Conservation (phyloP, 345 rosid genomes). For the Brassica nigra region DNA sequence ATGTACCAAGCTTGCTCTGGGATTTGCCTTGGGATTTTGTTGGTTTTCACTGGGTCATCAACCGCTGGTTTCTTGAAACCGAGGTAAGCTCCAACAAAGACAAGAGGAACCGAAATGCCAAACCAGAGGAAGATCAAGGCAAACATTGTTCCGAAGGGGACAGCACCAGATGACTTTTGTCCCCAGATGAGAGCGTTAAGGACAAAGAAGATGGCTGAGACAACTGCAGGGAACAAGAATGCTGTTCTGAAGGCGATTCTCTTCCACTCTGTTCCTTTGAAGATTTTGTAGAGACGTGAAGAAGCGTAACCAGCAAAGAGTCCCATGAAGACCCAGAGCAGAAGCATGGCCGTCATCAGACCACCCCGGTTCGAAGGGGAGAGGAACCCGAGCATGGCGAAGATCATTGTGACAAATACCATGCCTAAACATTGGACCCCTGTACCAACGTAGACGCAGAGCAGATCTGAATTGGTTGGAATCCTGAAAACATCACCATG, state of each 20-base stretch:
- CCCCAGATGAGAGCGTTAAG: constrained; percentile 81
- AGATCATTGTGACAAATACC: constrained; percentile 74
- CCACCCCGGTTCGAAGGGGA: constrained; percentile 91
- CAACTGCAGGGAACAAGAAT: constrained; percentile 64
- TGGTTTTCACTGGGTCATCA: too few species aligned
- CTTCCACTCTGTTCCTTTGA: constrained; percentile 83
- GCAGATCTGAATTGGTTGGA: constrained; percentile 66
- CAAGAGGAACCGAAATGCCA: too few species aligned
- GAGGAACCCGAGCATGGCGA: constrained; percentile 79
- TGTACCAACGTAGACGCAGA: constrained; percentile 76
- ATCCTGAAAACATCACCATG: constrained; percentile 87
- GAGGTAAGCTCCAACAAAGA: too few species aligned
- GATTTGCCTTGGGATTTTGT: too few species aligned
- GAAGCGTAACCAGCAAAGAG: constrained; percentile 78
- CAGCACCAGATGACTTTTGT: constrained; percentile 83
- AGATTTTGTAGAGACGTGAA: constrained; percentile 67
- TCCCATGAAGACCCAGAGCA: constrained; percentile 90
- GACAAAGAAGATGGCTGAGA: constrained; percentile 68
- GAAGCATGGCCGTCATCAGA: constrained; percentile 84
- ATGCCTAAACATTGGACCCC: constrained; percentile 82
- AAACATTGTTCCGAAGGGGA: constrained; percentile 85
- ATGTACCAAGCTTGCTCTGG: constrained; percentile 51
- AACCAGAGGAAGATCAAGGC: constrained; percentile 76
- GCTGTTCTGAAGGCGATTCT: constrained; percentile 73
- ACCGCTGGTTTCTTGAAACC: too few species aligned